A percentile compares a stretch with the other conserved stretches of the same genome.
Conservation (phyloP, 2,329 filamentous ascomycete species). For the Aspergillus texensis region DNA sequence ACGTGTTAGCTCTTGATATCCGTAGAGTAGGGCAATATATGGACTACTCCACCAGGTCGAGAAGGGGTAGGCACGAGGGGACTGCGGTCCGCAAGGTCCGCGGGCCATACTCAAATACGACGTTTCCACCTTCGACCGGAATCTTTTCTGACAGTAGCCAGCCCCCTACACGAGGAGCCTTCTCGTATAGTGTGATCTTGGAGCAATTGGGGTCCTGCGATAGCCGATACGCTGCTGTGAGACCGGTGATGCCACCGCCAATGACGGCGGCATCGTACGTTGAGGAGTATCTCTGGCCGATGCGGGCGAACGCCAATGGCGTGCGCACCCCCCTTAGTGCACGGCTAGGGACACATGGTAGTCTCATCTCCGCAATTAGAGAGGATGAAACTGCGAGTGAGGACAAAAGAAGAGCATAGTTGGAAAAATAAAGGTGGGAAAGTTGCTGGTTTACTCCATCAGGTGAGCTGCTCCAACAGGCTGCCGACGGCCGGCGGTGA, state of each 20-base stretch:
- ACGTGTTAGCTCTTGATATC: not conserved
- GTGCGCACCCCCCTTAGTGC: constrained; percentile 23
- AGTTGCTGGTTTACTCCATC: not conserved
- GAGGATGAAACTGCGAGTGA: constrained; percentile 5
- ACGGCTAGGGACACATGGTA: constrained; percentile 25
- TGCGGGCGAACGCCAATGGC: constrained; percentile 20
- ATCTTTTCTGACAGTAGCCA: constrained; percentile 75
- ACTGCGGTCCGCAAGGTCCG: constrained; percentile 67
- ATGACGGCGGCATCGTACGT: constrained; percentile 64
- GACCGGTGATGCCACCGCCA: constrained; percentile 81
- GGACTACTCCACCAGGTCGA: constrained; percentile 62
- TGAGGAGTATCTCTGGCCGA: constrained; percentile 27
- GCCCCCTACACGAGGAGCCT: constrained; percentile 70
- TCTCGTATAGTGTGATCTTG: constrained; percentile 82
- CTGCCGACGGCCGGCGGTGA: constrained; percentile 7
- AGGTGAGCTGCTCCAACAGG: not conserved
- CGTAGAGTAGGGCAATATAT: not conserved
- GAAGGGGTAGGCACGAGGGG: constrained; percentile 66
- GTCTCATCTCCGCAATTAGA: constrained; percentile 30
- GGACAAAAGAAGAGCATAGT: constrained; percentile 2
- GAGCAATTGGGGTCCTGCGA: constrained; percentile 66
- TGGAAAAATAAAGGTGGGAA: not conserved
- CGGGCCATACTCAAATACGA: constrained; percentile 83
- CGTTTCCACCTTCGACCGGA: constrained; percentile 58
- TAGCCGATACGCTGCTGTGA: constrained; percentile 77